Evolutionary conservation across 495 filamentous ascomycete genomes (phyloP).

Genomic region (Talaromyces proteolyticus): DNA sequence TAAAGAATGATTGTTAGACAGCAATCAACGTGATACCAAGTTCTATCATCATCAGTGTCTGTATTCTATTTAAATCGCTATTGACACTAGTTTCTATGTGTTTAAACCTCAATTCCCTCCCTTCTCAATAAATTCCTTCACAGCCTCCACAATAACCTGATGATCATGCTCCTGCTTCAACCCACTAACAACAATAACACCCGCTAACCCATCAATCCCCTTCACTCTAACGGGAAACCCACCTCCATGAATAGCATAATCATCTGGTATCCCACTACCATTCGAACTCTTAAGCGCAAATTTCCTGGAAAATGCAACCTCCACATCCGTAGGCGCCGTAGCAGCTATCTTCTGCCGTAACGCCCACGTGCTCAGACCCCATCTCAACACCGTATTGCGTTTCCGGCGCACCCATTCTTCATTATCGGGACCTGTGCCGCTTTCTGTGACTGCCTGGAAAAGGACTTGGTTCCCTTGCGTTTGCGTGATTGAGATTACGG

Average conservation of each 20-base stretch:
- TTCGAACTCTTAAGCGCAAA: slow-evolving; percentile 39
- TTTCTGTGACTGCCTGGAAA: slow-evolving; percentile 52
- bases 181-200: slow-evolving; percentile 68
- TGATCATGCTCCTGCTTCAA: slow-evolving; percentile 76
- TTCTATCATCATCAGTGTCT: slow-evolving; percentile 25
- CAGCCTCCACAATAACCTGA: slow-evolving; percentile 60
- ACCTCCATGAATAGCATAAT: slow-evolving; percentile 73
- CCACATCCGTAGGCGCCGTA: slow-evolving; percentile 30
- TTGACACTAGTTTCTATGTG: too few species aligned
- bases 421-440: slow-evolving; percentile 57
- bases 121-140: slow-evolving; percentile 40
- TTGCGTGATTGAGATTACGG: slow-evolving; percentile 61
- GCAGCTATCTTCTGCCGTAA: slow-evolving; percentile 51
- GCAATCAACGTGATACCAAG: slow-evolving; percentile 7
- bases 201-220: slow-evolving; percentile 67
- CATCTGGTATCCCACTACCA: slow-evolving; percentile 42
- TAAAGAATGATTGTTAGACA: slow-evolving; percentile 6
- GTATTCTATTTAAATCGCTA: too few species aligned
- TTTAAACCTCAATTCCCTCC: slow-evolving; percentile 4
- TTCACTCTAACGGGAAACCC: slow-evolving; percentile 63
- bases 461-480: slow-evolving; percentile 50
- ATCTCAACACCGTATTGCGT: slow-evolving; percentile 64
- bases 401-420: slow-evolving; percentile 58
- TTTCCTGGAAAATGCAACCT: slow-evolving; percentile 51
- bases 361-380: slow-evolving; percentile 59